phyloP scores from a whole-genome alignment of 2,329 filamentous ascomycete species.

The Myriosclerotinia scirpicola region DNA sequence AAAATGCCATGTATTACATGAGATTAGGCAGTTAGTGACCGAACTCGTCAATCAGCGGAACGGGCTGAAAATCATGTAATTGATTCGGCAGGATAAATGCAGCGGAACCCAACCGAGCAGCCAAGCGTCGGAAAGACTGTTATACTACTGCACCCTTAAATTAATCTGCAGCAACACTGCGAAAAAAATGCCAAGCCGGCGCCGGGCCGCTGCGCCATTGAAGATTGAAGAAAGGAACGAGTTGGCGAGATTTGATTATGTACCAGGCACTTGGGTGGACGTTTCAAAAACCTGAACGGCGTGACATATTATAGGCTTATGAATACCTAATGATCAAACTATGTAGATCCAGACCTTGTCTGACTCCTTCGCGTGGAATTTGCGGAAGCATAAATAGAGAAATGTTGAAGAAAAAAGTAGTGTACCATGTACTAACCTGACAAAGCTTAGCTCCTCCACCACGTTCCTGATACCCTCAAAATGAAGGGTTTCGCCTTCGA shows the following conservation, averaged over 20 bases:
- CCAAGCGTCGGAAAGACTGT: not conserved
- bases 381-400: slow-evolving; percentile 7
- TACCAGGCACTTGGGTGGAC: slow-evolving; percentile 12
- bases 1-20: slow-evolving; percentile 14
- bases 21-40: not conserved
- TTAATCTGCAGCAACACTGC: slow-evolving; percentile 1
- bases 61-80: slow-evolving; percentile 1
- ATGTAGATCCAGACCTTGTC: slow-evolving; percentile 7
- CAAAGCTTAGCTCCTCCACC: slow-evolving; percentile 69
- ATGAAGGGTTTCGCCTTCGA: slow-evolving; percentile 55
- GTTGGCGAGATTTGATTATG: not conserved
- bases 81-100: slow-evolving; percentile 6
- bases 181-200: not conserved
- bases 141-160: slow-evolving; percentile 6
- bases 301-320: not conserved
- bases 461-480: slow-evolving; percentile 60
- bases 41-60: not conserved
- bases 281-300: not conserved
- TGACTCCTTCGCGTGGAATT: not conserved
- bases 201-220: not conserved
- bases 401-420: slow-evolving; percentile 19
- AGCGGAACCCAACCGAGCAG: slow-evolving; percentile 6
- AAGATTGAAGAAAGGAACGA: not conserved
- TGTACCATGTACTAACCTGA: slow-evolving; percentile 57
- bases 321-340: not conserved